Evolutionary conservation across 495 filamentous ascomycete genomes (phyloP), one percentile per base, ranked within the genome.

Genomic region (Gamarada debralockiae): DNA sequence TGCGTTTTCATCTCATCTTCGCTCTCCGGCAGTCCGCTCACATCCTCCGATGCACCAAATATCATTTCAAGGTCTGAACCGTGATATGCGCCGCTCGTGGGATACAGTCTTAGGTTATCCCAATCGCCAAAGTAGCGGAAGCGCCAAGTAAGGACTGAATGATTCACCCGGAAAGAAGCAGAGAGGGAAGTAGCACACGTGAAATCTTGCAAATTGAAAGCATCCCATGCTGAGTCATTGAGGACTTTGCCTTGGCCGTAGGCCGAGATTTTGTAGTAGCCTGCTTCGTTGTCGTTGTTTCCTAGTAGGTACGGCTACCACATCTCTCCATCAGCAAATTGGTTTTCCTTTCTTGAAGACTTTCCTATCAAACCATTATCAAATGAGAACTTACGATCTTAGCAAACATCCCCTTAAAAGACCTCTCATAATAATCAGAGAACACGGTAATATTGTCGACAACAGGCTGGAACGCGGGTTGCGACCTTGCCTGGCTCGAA

Each of bases 81-180:
- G 55, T 81, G 77, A 49, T 72, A 78, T 0, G 74, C 68, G 4
- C 71, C 71, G 38, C 68, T 73, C 17, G 53, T 60, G 0, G 72
- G 69, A 17, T 33, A 52, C 20, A 79, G 65, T 9, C 62, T 58
- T 17, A 70, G 58, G 52, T 75, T 76, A 4, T 66, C 56, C 61
- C 69, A 80, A 45, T 70, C 69, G 6, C 67, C 74, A 44, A 72
- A 70, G 53, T 76, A 80, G 36, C 71, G 69, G 57, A 71, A 78
- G n/a, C 68, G 73, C 72, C 73, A 80, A 20, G 64, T 64, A 0
- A 75, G 69, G 10, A 70, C 65, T 23, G 56, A 59, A 33, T 66
- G 53, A 12, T 34, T 41, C 37, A 51, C 52, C 4, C 70, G 68
- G 33, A 58, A 56, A 15, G 44, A 55, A 10, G 68, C 71, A 29